Percentiles rank a stretch among this genome's conserved stretches.
Conservation (phyloP, 306 rosid genomes). For the cucumber (Cucumis sativus) region DNA sequence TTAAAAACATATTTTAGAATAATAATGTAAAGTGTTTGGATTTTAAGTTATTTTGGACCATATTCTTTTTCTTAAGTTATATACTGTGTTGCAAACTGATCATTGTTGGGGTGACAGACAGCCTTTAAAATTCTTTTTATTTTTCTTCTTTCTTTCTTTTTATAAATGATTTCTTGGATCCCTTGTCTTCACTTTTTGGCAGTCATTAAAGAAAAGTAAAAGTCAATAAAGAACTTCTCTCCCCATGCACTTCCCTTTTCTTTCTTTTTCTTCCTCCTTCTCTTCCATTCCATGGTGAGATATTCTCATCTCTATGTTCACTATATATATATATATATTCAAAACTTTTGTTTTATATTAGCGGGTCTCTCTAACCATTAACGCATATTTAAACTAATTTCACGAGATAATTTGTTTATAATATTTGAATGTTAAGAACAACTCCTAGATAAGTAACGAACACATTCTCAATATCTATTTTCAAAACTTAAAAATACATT, state of each 20-base stretch:
- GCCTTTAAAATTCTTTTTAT: not conserved
- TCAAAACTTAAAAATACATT: too few species aligned
- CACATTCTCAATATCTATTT: too few species aligned
- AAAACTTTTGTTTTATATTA: too few species aligned
- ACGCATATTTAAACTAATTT: too few species aligned
- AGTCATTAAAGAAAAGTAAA: not conserved
- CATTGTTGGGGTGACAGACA: not conserved
- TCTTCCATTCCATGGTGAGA: not conserved
- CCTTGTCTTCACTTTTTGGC: not conserved
- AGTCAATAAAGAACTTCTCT: not conserved
- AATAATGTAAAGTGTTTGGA: too few species aligned
- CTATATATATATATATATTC: too few species aligned
- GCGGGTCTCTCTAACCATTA: too few species aligned
- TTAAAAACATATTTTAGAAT: slow-evolving; percentile 1
- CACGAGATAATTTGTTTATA: too few species aligned
- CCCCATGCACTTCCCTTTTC: not conserved
- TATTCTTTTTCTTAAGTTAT: slow-evolving; percentile 1
- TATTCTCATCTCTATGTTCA: not conserved
- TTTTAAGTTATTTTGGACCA: too few species aligned
- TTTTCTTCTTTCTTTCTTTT: too few species aligned
- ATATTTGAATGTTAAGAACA: too few species aligned
- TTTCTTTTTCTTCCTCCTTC: not conserved
- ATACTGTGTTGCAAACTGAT: not conserved
- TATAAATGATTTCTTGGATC: not conserved
- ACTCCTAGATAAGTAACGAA: too few species aligned